phyloP scores from a whole-genome alignment of 331 rosid species.

The Acacia pycnantha region DNA sequence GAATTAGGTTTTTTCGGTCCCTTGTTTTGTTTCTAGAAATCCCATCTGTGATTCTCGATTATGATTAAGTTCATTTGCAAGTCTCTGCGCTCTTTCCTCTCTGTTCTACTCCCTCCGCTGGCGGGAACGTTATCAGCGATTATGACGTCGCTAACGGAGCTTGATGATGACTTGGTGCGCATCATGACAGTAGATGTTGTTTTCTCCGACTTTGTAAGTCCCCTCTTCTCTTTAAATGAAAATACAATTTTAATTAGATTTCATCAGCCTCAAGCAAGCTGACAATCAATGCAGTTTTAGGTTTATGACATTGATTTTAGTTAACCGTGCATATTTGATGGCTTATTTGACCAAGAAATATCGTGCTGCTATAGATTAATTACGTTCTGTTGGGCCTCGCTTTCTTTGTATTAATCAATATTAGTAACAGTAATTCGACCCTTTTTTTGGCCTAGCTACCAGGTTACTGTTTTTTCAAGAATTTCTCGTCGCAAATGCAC shows the following conservation, averaged over 20 bases:
- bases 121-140: background rate
- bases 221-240: background rate
- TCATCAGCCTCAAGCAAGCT: background rate
- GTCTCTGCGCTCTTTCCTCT: background rate
- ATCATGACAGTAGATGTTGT: conserved; percentile 87
- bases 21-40: too few relatives aligned
- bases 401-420: background rate
- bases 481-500: background rate
- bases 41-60: too few relatives aligned
- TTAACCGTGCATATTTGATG: background rate
- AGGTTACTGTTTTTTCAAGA: background rate
- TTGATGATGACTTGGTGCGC: conserved; percentile 65
- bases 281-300: background rate
- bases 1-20: too few relatives aligned
- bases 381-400: background rate
- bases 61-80: too few relatives aligned
- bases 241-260: background rate
- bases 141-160: conserved; percentile 60
- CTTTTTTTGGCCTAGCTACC: background rate
- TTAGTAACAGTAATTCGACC: background rate
- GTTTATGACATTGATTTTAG: background rate
- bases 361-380: background rate
- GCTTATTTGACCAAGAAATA: background rate
- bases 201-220: conserved; percentile 81
- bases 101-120: background rate